Percentiles rank a stretch among this genome's conserved stretches.
Evolutionary conservation across 2,329 filamentous ascomycete genomes (phyloP).

Genomic region (Fusarium sp.): DNA sequence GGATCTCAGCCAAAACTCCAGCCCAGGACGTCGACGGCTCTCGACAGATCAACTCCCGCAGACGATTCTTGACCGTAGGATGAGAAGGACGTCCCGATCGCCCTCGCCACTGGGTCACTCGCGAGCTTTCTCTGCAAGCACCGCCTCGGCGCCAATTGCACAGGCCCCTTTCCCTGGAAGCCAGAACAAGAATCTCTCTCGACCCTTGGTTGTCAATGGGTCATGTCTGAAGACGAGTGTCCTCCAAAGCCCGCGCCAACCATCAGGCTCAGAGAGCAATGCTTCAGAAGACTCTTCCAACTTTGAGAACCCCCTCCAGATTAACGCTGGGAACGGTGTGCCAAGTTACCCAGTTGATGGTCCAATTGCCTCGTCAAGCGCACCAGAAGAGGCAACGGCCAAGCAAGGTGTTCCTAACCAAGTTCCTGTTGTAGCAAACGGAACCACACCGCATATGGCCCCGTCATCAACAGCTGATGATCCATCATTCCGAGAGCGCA

Average conservation of each 20-base stretch:
- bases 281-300: conserved; percentile 39
- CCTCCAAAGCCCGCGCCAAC: conserved; percentile 39
- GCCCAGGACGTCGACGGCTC: conserved; percentile 57
- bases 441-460: conserved; percentile 43
- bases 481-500: conserved; percentile 56
- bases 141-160: conserved; percentile 53
- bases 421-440: conserved; percentile 53
- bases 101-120: conserved; percentile 67
- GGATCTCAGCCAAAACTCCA: conserved; percentile 55
- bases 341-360: conserved; percentile 29
- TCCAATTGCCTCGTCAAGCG: conserved; percentile 10
- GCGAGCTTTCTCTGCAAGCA: conserved; percentile 58
- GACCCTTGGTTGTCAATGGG: conserved; percentile 67
- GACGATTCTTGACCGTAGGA: conserved; percentile 64
- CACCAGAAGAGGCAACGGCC: conserved; percentile 25
- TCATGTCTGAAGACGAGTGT: conserved; percentile 55
- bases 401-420: conserved; percentile 39
- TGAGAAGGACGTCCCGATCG: conserved; percentile 66
- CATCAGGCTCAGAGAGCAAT: conserved; percentile 26
- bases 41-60: conserved; percentile 68
- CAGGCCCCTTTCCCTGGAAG: conserved; percentile 53
- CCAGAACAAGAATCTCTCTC: conserved; percentile 51
- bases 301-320: conserved; percentile 47
- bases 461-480: conserved; percentile 48
- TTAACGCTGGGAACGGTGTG: conserved; percentile 34